These are phyloP conservation scores for Corynespora cassiicola DNA, from an alignment of 2,329 filamentous ascomycete genomes.

Conservation along the genomic window DNA sequence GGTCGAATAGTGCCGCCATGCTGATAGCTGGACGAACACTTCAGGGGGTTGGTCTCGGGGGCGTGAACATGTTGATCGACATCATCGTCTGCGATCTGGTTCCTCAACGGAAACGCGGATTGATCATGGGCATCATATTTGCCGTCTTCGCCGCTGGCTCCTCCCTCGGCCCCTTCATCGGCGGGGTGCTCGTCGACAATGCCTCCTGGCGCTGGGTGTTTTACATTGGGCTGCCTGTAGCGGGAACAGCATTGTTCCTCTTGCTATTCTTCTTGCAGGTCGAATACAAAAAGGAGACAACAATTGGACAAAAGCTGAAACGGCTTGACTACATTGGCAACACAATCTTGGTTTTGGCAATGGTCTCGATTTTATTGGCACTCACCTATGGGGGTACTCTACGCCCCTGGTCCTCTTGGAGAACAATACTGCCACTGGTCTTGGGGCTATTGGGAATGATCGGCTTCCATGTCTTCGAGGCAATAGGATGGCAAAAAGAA, in stretches of 20 bases:
- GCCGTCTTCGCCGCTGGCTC: conserved; percentile 52
- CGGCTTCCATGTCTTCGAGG: conserved; percentile 45
- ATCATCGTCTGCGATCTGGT: conserved; percentile 50
- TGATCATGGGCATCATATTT: conserved; percentile 50
- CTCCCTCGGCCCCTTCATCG: conserved; percentile 52
- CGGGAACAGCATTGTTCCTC: conserved; percentile 22
- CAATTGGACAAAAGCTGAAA: conserved; percentile 4
- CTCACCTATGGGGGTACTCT: conserved; percentile 50
- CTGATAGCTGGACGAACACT: conserved; percentile 61
- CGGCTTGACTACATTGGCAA: conserved; percentile 52
- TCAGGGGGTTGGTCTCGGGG: conserved; percentile 57
- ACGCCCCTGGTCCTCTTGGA: conserved; percentile 47
- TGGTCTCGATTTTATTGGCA: conserved; percentile 48
- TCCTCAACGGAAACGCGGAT: conserved; percentile 48
- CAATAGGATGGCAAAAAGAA: conserved; percentile 20
- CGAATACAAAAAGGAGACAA: conserved; percentile 25
- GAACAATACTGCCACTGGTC: conserved; percentile 50
- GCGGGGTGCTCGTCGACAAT: conserved; percentile 10
- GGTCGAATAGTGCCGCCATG: conserved; percentile 48
- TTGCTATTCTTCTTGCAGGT: conserved; percentile 46
- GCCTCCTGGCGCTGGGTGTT: conserved; percentile 55
- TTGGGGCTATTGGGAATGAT: conserved; percentile 47
- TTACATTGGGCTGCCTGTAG: conserved; percentile 34
- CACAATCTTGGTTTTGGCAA: conserved; percentile 46
- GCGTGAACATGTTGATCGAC: conserved; percentile 49